These are phyloP conservation scores for Thelephora ganbajun DNA, from an alignment of 768 basidiomycete species.

Conservation along the genomic window DNA sequence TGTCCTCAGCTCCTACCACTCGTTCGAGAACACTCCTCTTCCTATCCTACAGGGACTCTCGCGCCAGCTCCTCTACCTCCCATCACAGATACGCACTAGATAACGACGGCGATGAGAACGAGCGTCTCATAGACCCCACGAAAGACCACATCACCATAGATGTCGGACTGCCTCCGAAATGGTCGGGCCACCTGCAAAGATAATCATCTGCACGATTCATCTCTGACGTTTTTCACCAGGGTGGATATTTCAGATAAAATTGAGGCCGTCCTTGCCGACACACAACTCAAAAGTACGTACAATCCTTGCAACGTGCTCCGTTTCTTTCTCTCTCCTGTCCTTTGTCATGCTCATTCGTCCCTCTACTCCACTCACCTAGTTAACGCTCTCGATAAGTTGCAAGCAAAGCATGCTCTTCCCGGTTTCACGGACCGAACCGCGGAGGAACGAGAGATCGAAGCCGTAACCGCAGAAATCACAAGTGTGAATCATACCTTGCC, in stretches of 20 bases:
- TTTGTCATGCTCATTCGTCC: slow-evolving; percentile 4
- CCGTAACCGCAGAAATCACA: slow-evolving; percentile 77
- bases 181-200: slow-evolving; percentile 31
- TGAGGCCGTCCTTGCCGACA: slow-evolving; percentile 55
- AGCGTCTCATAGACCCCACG: slow-evolving; percentile 42
- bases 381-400: slow-evolving; percentile 80
- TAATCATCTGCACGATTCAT: slow-evolving; percentile 9
- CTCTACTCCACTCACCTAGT: slow-evolving; percentile 34
- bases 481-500: slow-evolving; percentile 32
- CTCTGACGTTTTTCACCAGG: slow-evolving; percentile 31
- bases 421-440: slow-evolving; percentile 90
- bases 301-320: neutral
- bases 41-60: slow-evolving; percentile 83
- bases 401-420: slow-evolving; percentile 90
- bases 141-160: slow-evolving; percentile 40
- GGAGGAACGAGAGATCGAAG: slow-evolving; percentile 90
- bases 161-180: slow-evolving; percentile 67
- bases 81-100: slow-evolving; percentile 31
- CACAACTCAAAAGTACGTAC: slow-evolving; percentile 66
- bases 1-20: slow-evolving; percentile 35
- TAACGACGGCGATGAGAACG: slow-evolving; percentile 48
- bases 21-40: slow-evolving; percentile 88
- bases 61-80: slow-evolving; percentile 30
- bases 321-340: neutral
- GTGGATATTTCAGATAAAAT: slow-evolving; percentile 89